These are phyloP conservation scores for Canavalia gladiata DNA, from an alignment of 306 rosid species.

Conservation along the genomic window DNA sequence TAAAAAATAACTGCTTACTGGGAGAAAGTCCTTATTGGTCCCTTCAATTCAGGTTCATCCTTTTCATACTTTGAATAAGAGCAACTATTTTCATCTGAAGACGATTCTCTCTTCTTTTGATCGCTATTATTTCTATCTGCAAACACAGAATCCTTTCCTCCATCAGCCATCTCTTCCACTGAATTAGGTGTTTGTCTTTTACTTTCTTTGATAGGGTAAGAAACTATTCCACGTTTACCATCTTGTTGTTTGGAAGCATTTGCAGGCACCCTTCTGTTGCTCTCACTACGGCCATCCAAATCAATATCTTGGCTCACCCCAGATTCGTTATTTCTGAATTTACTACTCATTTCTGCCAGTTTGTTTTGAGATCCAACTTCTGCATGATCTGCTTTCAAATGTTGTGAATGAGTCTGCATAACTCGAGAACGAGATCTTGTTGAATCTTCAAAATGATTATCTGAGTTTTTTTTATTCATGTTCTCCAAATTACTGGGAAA, in stretches of 20 bases:
- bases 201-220: conserved; percentile 63
- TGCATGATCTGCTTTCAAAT: conserved; percentile 61
- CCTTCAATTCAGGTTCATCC: conserved; percentile 90
- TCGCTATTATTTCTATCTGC: conserved; percentile 78
- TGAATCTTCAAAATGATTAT: conserved; percentile 74
- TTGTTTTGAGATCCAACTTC: conserved; percentile 68
- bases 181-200: conserved; percentile 67
- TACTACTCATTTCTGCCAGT: conserved; percentile 60
- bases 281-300: conserved; percentile 73
- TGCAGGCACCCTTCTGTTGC: conserved; percentile 67
- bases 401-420: conserved; percentile 66
- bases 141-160: conserved; percentile 64
- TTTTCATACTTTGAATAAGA: conserved; percentile 93
- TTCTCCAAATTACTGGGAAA: conserved; percentile 66
- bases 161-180: conserved; percentile 65
- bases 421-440: conserved; percentile 63
- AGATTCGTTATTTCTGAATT: conserved; percentile 65
- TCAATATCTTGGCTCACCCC: conserved; percentile 63
- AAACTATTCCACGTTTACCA: conserved; percentile 58
- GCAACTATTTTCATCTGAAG: conserved; percentile 97
- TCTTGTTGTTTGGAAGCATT: conserved; percentile 63
- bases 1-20: conserved; percentile 70
- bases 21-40: conserved; percentile 74
- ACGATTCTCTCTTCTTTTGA: conserved; percentile 90
- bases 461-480: conserved; percentile 62